A percentile compares a stretch with the other conserved stretches of the same genome.
Conservation (phyloP, 2,329 filamentous ascomycete genomes). For the Venturia aucupariae region DNA sequence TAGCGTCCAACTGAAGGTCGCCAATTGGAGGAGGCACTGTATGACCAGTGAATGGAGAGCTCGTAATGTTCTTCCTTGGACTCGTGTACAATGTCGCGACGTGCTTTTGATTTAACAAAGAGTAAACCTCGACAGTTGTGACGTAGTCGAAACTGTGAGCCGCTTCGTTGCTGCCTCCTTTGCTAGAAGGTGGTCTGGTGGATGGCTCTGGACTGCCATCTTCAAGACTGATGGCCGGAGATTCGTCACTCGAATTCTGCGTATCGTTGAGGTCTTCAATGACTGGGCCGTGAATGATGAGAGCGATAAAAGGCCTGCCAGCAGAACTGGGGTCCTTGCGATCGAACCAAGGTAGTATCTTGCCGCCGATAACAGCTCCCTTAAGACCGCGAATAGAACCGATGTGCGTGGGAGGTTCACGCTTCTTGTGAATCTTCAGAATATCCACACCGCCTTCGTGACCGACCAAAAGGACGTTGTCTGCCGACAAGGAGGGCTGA, state of each 20-base stretch:
- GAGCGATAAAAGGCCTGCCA: constrained; percentile 63
- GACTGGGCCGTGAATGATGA: constrained; percentile 71
- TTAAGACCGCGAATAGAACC: constrained; percentile 66
- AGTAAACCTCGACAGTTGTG: constrained; percentile 84
- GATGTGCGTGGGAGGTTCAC: constrained; percentile 51
- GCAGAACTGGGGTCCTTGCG: constrained; percentile 43
- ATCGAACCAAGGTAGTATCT: constrained; percentile 64
- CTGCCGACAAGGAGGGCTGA: constrained; percentile 34
- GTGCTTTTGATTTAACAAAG: constrained; percentile 62
- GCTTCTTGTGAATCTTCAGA: constrained; percentile 61
- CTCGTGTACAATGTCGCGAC: constrained; percentile 67
- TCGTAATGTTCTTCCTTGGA: constrained; percentile 50
- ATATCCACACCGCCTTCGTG: constrained; percentile 74
- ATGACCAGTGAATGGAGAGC: constrained; percentile 31
- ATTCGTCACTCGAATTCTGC: constrained; percentile 25
- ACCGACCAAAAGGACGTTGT: constrained; percentile 66
- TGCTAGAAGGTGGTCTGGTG: constrained; percentile 26
- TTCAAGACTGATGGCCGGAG: constrained; percentile 25
- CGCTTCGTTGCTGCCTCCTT: constrained; percentile 19
- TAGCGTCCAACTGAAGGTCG: constrained; percentile 63
- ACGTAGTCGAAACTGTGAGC: constrained; percentile 52
- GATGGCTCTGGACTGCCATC: constrained; percentile 29
- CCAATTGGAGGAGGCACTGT: constrained; percentile 61
- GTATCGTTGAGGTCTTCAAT: constrained; percentile 33
- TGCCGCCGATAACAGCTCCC: constrained; percentile 73